Base-by-base conservation (phyloP, 2,329 filamentous ascomycete genomes). In the Diaporthe citrichinensis region DNA sequence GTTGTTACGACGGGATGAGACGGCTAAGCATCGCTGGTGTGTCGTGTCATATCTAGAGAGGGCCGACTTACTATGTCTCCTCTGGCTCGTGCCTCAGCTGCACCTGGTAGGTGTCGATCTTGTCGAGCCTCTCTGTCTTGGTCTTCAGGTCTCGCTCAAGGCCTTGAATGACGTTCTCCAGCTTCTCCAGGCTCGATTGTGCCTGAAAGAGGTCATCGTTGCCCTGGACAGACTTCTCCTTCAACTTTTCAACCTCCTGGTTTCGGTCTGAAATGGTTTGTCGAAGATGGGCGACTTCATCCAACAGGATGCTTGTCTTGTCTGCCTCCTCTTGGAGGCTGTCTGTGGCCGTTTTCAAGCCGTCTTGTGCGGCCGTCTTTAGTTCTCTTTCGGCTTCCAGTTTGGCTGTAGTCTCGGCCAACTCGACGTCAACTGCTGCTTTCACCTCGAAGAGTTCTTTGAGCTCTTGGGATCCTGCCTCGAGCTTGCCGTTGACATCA, bases 91-190 rank as follows among this genome's bases (percentile, higher is more conserved):
- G 76, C 14, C 78, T 62, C n/a, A 84, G 77, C 12, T 78, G 73
- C 28, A 82, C 77, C 10, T 81, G 80, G 77, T 81, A 82, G 53
- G 79, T 78, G 59, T 82, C 80, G 34, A 83, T 81, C 57, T 81
- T 78, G 25, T 62, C 69, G 36, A 83, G 79, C 36, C 78, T 80
- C 2, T 65, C 71, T 2, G 61, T 77, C 39, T 80, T 82, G 17
- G 69, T 44, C 20, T 76, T 28, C 12, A 84, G 78, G 20, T 79
- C 79, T 14, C 72, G 72, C 49, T 80, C 74, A 1, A 79, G 78
- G 1, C 79, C 77, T 61, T 79, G 74, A 20, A 82, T 78, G 9
- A 73, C 75, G 3, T 57, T 31, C 41, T 80, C 78, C 17, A 83
- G 79, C n/a, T 79, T 75, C 20, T 78, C 77, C 44, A 78, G 77